A percentile compares a stretch with the other conserved stretches of the same genome.
Evolutionary conservation across 2,329 filamentous ascomycete species (phyloP).

Genomic region (Emmonsia crescens): DNA sequence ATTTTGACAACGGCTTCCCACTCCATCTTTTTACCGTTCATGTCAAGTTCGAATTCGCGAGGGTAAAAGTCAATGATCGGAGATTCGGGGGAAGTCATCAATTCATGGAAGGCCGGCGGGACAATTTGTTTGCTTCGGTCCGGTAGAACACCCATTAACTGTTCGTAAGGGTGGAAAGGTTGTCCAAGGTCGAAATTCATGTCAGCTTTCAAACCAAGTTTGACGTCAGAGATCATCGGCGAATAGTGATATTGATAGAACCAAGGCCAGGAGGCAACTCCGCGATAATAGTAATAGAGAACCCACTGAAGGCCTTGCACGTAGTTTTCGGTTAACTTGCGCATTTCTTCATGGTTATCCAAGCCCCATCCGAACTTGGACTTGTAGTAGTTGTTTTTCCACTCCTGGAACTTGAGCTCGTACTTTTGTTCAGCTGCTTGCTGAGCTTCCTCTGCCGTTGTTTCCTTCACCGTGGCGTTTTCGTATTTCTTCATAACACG

Average conservation of each 20-base stretch:
- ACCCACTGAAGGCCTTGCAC: conserved; percentile 98
- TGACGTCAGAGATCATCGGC: conserved; percentile 92
- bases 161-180: conserved; percentile 88
- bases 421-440: conserved; percentile 73
- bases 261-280: conserved; percentile 97
- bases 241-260: conserved; percentile 96
- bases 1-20: conserved; percentile 99
- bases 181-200: conserved; percentile 89
- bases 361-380: conserved; percentile 84
- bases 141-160: conserved; percentile 95
- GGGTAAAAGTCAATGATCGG: conserved; percentile 98
- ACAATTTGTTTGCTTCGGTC: conserved; percentile 97
- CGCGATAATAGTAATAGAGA: conserved; percentile 92
- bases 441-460: conserved; percentile 68
- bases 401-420: conserved; percentile 75
- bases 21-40: conserved; percentile 99
- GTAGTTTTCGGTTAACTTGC: conserved; percentile 83
- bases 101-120: conserved; percentile 69
- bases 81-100: conserved; percentile 85
- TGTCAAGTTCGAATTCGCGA: conserved; percentile 90
- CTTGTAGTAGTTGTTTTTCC: conserved; percentile 91
- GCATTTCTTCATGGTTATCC: conserved; percentile 69
- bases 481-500: conserved; percentile 86
- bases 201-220: conserved; percentile 73
- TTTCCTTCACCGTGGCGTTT: conserved; percentile 73